Base-by-base conservation (phyloP, 2,329 filamentous ascomycete species). In the Pseudopyricularia javanii region DNA sequence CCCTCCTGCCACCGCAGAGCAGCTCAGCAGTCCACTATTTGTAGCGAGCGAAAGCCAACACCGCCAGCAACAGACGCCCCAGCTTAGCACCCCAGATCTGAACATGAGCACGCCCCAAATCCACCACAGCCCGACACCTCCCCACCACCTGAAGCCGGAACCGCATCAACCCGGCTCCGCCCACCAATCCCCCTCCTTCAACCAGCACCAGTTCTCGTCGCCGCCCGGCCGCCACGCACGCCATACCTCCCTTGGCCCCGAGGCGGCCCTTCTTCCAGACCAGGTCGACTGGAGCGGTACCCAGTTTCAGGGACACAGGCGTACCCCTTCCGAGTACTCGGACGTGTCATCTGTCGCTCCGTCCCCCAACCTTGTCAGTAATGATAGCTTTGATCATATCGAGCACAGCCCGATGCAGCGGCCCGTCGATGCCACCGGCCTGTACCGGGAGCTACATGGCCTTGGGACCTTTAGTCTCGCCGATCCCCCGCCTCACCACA, bases 311-410 rank as follows among this genome's bases (percentile, higher is more conserved):
- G 75, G 80, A n/a, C 91, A 96, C 64, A 80, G 90, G 60, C 82
- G 91, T 62, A 83, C 81, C 35, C 87, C 88, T 1, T 96, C 91
- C n/a, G 91, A 96, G 60, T 89, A 85, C 62, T 95, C 90, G 3
- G 91, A 96, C 59, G 84, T 95, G 6, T 95, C 85, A 5, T 95
- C 89, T 17, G 87, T 84, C 15, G 83, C 87, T 22, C 60, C 62
- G 30, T 96, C 91, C 17, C 91, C 91, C 3, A 89, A 88, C 62
- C 70, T 95, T 54, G 79, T 78, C 28, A 85, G 85, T 59, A 78
- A 86, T 55, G 91, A 96, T 61, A 80, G 74, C 57, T 94, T 95
- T 62, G 79, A 86, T 34, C 72, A 80, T 56, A 76, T 85, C 53
- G 49, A 55, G 35, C 84, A 88, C 55, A 96, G 91, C 7, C 91